phyloP scores from a whole-genome alignment of 148 eudicot genomes.

The Rhododendron kiyosumense region DNA sequence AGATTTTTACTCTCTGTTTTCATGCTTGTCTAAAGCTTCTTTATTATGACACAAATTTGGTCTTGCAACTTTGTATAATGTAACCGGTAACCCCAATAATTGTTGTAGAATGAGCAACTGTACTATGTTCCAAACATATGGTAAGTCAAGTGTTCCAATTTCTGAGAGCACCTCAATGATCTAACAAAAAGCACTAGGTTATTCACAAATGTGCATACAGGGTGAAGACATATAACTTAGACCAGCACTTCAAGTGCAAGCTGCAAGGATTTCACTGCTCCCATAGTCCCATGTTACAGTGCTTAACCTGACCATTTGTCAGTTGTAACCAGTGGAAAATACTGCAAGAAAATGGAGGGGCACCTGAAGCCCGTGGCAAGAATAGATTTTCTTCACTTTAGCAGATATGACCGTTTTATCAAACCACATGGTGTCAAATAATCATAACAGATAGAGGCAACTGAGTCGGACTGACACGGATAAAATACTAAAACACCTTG shows the following conservation, averaged over 20 bases:
- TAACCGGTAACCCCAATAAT: not conserved
- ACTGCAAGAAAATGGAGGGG: not conserved
- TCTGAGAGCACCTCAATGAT: not conserved
- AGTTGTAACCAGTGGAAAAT: not conserved
- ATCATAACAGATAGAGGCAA: not conserved
- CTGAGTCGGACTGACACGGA: not conserved
- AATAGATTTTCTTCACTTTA: not conserved
- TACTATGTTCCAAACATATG: not conserved
- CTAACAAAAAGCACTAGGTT: not conserved
- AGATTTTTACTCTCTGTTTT: not conserved
- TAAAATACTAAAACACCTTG: not conserved
- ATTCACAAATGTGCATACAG: not conserved
- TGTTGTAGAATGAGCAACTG: not conserved
- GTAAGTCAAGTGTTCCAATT: not conserved
- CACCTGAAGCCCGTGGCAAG: not conserved
- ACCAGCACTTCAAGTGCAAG: too few species aligned
- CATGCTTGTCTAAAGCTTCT: not conserved
- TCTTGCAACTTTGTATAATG: not conserved
- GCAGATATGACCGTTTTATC: not conserved
- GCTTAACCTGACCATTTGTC: not conserved
- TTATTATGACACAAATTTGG: not conserved
- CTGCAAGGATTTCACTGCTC: not conserved
- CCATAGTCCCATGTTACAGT: not conserved
- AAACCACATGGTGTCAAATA: not conserved
- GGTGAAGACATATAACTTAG: not conserved